Base-by-base conservation (phyloP, 75 land plant species). In the Larix kaempferi region DNA sequence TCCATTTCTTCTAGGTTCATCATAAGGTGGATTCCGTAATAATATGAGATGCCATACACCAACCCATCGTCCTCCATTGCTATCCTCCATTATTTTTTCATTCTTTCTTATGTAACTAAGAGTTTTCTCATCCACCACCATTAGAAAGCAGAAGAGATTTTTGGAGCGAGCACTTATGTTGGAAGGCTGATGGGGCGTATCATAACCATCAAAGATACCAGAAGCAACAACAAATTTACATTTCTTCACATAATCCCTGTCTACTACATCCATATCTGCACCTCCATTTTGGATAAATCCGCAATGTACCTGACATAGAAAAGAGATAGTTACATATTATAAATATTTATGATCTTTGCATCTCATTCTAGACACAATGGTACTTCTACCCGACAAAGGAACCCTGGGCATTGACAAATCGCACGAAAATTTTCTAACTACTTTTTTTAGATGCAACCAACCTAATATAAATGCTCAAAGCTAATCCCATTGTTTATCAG, bases 1-100 rank as follows among this genome's bases (percentile, higher is more conserved):
- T 49, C 99, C 99, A 85, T 96, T 96, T 56, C 98, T 87, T 80
- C 99, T 89, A 27, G 99, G 98, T 78, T 96, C 99, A 78, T 96
- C 98, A 79, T 92, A 96, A 62, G 99, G 99, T 56, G 86, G 86
- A 78, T 89, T 81, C 61, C 81, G 86, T 27, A 96, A 77, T 54
- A 83, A 59, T 67, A 96, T 59, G 76, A 96, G 89, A 14, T 95
- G 94, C 99, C 99, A 96, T 17, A 94, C 76, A 74, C 99, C 99
- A 56, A 89, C 91, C 99, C 99, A 96, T 63, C 85, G 84, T n/a
- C 98, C 95, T 56, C 91, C 93, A 62, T 80, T 57, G 10, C 60
- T 71, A 65, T 92, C 90, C 58, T 77, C 80, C 59, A 44, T 86
- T 10, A 92, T 41, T 11, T 86, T 89, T 21, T 80, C 86, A 73